These are phyloP conservation scores for Xerocomus cyaneibrunnescens DNA, from an alignment of 1,284 basidiomycete species.

Conservation along the genomic window DNA sequence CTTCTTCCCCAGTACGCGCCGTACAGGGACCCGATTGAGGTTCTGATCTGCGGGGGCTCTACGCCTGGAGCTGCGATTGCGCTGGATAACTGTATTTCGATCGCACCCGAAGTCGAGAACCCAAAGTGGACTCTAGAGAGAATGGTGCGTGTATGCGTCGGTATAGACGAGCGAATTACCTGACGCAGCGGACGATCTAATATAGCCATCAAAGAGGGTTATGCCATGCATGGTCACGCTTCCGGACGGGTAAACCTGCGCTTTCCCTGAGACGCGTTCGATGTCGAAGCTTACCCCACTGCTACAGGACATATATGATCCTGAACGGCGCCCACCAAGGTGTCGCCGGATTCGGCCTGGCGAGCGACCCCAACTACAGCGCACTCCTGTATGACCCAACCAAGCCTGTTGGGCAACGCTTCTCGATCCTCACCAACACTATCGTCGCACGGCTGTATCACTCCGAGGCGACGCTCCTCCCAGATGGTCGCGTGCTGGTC, in stretches of 20 bases:
- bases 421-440: constrained; percentile 66
- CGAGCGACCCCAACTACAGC: constrained; percentile 57
- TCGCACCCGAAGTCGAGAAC: constrained; percentile 57
- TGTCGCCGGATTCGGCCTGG: constrained; percentile 72
- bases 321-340: constrained; percentile 66
- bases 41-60: constrained; percentile 79
- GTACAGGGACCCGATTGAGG: constrained; percentile 65
- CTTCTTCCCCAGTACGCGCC: constrained; percentile 68
- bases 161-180: background rate
- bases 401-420: constrained; percentile 55
- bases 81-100: constrained; percentile 70
- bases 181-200: background rate
- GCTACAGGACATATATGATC: constrained; percentile 67
- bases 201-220: constrained; percentile 69
- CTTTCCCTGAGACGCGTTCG: too few relatives aligned
- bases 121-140: constrained; percentile 67
- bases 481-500: constrained; percentile 68
- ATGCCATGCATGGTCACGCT: constrained; percentile 72
- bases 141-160: constrained; percentile 50
- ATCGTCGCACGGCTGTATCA: constrained; percentile 83
- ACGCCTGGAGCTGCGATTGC: constrained; percentile 52
- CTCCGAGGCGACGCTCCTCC: constrained; percentile 66
- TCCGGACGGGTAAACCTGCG: constrained; percentile 43
- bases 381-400: constrained; percentile 71
- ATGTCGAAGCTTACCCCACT: background rate